Conservation (phyloP, 108 stramenopile species). For the Fragilariopsis cylindrus region DNA sequence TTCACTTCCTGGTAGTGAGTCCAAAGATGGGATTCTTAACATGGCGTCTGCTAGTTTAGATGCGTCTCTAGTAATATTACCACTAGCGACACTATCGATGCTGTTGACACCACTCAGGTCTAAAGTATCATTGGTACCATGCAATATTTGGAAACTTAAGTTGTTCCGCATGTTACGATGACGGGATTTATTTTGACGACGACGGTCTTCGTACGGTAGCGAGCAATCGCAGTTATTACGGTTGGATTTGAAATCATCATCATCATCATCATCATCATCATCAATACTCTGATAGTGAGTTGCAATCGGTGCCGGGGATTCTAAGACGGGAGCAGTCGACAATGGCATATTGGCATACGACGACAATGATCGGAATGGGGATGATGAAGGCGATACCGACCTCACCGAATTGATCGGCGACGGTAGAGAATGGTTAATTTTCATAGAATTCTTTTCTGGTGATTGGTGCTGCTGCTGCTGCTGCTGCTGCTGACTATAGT, state of each 20-base stretch:
- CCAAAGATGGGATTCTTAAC: background rate
- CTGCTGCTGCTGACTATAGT: background rate
- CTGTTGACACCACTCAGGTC: background rate
- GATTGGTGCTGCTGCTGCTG: slow-evolving; percentile 2
- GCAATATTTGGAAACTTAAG: slow-evolving; percentile 9
- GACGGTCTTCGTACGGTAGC: slow-evolving; percentile 1
- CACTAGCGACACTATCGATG: background rate
- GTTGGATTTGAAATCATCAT: too few relatives aligned
- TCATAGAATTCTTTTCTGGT: background rate
- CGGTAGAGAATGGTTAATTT: background rate
- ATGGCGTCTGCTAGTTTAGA: background rate
- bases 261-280: too few relatives aligned
- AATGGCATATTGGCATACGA: background rate
- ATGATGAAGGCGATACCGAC: slow-evolving; percentile 12
- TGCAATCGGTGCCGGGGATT: slow-evolving; percentile 6
- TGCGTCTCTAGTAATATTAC: background rate
- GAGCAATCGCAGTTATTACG: background rate
- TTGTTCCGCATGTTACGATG: background rate
- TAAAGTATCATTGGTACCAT: background rate
- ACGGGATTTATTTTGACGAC: background rate
- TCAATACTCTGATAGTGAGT: too few relatives aligned
- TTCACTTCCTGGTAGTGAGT: slow-evolving; percentile 8
- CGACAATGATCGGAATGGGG: background rate
- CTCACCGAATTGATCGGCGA: background rate
- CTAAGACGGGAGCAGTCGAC: slow-evolving; percentile 7